Base-by-base conservation (phyloP, 805 yeast species). In the Candida ovalis region DNA sequence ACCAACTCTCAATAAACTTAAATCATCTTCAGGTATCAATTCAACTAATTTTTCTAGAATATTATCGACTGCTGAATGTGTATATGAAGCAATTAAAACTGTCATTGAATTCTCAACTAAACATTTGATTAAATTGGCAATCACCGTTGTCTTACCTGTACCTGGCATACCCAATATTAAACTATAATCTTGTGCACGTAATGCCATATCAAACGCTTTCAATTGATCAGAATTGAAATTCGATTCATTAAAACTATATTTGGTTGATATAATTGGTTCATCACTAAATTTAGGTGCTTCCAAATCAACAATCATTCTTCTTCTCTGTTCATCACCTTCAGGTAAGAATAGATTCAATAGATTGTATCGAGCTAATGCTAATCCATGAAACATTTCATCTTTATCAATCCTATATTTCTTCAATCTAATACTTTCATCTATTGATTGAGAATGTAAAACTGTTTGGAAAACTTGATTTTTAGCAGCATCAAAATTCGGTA, bases 121-220 rank as follows among this genome's bases (percentile, higher is more conserved):
- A 37, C 77, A 70, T 48, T 77, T 74, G 39, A 91, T 84, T 17
- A 94, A 59, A 41, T 84, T 82, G 0, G 95, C 86, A 46, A 94
- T 90, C 0, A 91, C 86, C 0, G 98, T 89, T 1, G 97, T 89
- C 60, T 89, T 89, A 9, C 97, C 99, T 0, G 98, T 94, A 3
- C 99, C 99, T 0, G 99, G 99, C 99, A 94, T 94, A 0, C 99
- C 99, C 50, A 92, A 69, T 18, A 94, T 78, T 57, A 94, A 71
- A 3, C 91, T 74, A 61, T 88, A 94, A 61, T 91, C 96, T 45
- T 81, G 63, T 0, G 94, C 76, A 15, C 74, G 64, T 42, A 89
- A 61, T 0, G 83, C 88, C 50, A 74, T 78, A 15, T 80, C 76
- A 35, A 94, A 73, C 0, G 97, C 98, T 2, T 47, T 56, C 4